Base-by-base conservation (phyloP, 305 asterid genomes). In the Plantago lanceolata region DNA sequence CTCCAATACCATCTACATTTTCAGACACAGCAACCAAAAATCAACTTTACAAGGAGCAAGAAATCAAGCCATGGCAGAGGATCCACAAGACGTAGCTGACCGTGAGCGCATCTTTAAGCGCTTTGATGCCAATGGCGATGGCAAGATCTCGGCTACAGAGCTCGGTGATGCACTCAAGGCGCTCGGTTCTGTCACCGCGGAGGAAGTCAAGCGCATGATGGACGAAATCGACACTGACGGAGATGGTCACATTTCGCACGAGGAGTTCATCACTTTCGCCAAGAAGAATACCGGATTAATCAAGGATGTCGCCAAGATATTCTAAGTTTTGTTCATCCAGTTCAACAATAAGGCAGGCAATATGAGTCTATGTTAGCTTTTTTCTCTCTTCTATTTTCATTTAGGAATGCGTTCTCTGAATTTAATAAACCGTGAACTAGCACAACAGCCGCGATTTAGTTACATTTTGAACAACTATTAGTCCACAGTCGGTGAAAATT, bases 241-340 rank as follows among this genome's bases (percentile, higher is more conserved):
- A 4, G 89, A 85, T 44, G 94, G 96, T 57, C 78, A 43, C 85
- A 85, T 84, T 70, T 88, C 96, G 9, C 75, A 67, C 12, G 58
- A 84, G 3, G 96, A 88, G 55, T 88, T 84, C 67, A 68, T 74
- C 7, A 73, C 54, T 2, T 88, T 88, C 51, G 85, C 91, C 7
- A 47, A 64, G 9, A 89, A 87, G 18, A 85, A 85, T 19, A 69
- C 72, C 71, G 95, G 92, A 6, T 70, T 85, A 37, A 72, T 88
- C 37, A 85, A 64, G 68, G 96, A 85, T 47, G 86, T 88, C 26
- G 92, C 92, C 74, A 88, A 88, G 82, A 75, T 84, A 33, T 88
- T 88, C 69, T 88, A 78, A 40, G 45, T 40, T 40, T 40, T 40
- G 14, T 15, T 8, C 2, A 40, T 40, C 45, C 45, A 12, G 15